Conservation (phyloP, 345 rosid species). For the Lagerstroemia speciosa region DNA sequence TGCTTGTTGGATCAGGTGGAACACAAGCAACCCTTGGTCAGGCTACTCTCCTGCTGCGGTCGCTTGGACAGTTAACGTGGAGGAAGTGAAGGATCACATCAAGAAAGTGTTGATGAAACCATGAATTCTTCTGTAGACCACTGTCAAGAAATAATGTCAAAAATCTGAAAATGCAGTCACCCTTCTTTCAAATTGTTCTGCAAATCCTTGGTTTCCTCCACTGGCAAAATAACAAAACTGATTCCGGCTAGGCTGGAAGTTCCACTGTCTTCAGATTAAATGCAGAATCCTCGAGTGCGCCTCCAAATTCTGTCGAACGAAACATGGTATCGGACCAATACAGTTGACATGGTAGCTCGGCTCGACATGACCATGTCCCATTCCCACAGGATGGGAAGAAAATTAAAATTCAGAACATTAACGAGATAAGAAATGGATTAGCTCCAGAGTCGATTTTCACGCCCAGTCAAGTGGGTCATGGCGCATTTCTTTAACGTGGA, state of each 20-base stretch:
- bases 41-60: slow-evolving; percentile 67
- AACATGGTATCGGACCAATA: neutral
- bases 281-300: neutral
- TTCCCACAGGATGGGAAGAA: neutral
- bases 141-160: neutral
- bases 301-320: neutral
- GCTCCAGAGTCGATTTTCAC: neutral
- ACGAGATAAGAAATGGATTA: neutral
- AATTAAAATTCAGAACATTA: neutral
- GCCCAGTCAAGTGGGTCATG: neutral
- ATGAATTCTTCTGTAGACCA: slow-evolving; percentile 13
- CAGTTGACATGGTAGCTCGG: neutral
- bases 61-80: slow-evolving; percentile 73
- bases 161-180: neutral
- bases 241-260: neutral
- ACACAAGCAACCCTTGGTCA: slow-evolving; percentile 73
- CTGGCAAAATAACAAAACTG: neutral
- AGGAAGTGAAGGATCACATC: slow-evolving; percentile 41
- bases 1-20: slow-evolving; percentile 43
- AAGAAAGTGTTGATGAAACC: slow-evolving; percentile 56
- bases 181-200: neutral
- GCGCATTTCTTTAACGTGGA: neutral
- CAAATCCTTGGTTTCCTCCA: neutral
- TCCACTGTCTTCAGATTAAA: neutral
- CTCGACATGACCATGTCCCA: neutral